Evolutionary conservation across 140 eudicot species (phyloP).

Genomic region (Stevia rebaudiana): DNA sequence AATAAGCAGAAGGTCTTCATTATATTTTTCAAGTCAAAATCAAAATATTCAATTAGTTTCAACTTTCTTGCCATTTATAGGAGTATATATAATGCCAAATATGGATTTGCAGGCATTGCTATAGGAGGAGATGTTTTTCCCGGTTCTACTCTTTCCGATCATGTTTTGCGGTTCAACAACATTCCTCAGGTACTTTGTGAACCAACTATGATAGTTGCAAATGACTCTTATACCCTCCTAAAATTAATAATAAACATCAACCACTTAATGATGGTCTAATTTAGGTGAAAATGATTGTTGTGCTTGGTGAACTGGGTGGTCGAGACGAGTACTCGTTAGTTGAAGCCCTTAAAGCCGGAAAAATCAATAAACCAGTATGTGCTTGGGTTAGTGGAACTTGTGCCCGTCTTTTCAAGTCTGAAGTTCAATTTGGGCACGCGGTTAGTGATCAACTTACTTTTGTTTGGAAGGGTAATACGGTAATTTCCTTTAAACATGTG

Average conservation of each 20-base stretch:
- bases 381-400: conserved; percentile 99
- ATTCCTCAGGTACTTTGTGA: conserved; percentile 73
- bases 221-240: too few species aligned
- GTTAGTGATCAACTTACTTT: conserved; percentile 30
- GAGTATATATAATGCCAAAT: too few species aligned
- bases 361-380: conserved; percentile 82
- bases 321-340: conserved; percentile 95
- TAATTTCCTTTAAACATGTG: neutral
- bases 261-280: neutral
- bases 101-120: conserved; percentile 74
- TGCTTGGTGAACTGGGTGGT: conserved; percentile 97
- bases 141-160: conserved; percentile 96
- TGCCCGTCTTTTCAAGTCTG: conserved; percentile 93
- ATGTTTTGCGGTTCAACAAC: conserved; percentile 88
- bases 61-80: too few species aligned
- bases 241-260: neutral
- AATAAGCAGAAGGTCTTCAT: too few species aligned
- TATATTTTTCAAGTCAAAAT: too few species aligned
- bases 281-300: conserved; percentile 92
- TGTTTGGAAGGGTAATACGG: neutral
- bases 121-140: conserved; percentile 99
- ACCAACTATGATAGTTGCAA: neutral
- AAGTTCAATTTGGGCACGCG: conserved; percentile 97
- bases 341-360: conserved; percentile 93
- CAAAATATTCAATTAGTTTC: too few species aligned